Conservation (phyloP, 441 rosid genomes). For the Gossypium armourianum region DNA sequence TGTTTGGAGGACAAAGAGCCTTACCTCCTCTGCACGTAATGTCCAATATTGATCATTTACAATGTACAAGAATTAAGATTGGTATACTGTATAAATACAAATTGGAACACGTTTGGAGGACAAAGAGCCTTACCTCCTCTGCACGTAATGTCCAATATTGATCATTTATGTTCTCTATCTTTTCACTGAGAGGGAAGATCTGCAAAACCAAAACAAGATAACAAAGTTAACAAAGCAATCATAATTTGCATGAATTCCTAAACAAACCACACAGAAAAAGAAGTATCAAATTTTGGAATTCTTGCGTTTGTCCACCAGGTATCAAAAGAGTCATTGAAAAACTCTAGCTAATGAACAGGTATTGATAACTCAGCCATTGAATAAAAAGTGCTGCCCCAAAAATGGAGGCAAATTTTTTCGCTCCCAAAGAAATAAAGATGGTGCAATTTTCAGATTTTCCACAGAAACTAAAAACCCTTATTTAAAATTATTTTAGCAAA, state of each 20-base stretch:
- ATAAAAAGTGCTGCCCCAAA: background rate
- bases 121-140: slow-evolving; percentile 58
- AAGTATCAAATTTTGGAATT: background rate
- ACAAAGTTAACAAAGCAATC: background rate
- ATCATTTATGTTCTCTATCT: slow-evolving; percentile 92
- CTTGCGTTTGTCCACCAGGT: background rate
- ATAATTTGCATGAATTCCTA: background rate
- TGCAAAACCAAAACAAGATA: slow-evolving; percentile 24
- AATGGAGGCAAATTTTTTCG: background rate
- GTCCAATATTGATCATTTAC: slow-evolving; percentile 94
- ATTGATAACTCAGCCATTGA: background rate
- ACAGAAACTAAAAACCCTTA: slow-evolving; percentile 6
- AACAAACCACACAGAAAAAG: background rate
- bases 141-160: slow-evolving; percentile 97
- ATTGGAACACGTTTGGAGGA: background rate
- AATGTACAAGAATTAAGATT: background rate
- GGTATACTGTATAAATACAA: background rate
- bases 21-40: slow-evolving; percentile 89
- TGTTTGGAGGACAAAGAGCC: slow-evolving; percentile 12
- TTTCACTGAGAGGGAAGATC: slow-evolving; percentile 71
- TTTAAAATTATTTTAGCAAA: background rate
- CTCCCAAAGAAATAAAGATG: background rate
- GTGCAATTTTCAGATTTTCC: background rate
- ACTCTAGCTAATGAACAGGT: background rate
- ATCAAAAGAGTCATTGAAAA: background rate